A percentile compares a stretch with the other conserved stretches of the same genome.
Conservation (phyloP, 2,329 filamentous ascomycete genomes). For the Diaporthe citrichinensis region DNA sequence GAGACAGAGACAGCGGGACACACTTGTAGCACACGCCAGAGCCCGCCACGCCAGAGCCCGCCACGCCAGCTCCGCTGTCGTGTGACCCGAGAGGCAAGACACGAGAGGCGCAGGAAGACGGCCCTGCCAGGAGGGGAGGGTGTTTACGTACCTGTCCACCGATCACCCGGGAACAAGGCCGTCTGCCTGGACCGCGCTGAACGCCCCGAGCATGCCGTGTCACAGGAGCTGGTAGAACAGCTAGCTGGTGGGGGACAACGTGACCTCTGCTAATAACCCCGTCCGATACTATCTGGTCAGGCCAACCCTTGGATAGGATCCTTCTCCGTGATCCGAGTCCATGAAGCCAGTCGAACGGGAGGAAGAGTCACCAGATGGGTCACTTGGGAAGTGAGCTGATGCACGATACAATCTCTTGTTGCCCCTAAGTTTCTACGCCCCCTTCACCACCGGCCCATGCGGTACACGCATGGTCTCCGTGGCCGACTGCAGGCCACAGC, state of each 20-base stretch:
- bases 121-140: no score
- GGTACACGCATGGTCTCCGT: no score
- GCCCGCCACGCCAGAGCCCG: background rate
- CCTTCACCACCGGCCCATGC: background rate
- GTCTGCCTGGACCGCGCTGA: background rate
- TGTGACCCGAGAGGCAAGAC: constrained; percentile 1
- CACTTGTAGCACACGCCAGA: background rate
- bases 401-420: constrained; percentile 11
- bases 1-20: background rate
- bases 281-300: background rate
- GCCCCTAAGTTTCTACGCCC: background rate
- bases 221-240: background rate
- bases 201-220: constrained; percentile 6
- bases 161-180: background rate
- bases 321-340: no score
- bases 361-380: background rate
- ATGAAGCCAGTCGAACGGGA: no score
- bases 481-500: background rate
- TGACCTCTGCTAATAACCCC: background rate
- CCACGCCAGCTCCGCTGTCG: background rate
- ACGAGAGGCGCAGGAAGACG: background rate
- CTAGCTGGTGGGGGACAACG: background rate
- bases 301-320: background rate
- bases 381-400: background rate
- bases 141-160: background rate